These are phyloP conservation scores for Cercophora newfieldiana DNA, from an alignment of 495 filamentous ascomycete genomes.

Conservation along the genomic window DNA sequence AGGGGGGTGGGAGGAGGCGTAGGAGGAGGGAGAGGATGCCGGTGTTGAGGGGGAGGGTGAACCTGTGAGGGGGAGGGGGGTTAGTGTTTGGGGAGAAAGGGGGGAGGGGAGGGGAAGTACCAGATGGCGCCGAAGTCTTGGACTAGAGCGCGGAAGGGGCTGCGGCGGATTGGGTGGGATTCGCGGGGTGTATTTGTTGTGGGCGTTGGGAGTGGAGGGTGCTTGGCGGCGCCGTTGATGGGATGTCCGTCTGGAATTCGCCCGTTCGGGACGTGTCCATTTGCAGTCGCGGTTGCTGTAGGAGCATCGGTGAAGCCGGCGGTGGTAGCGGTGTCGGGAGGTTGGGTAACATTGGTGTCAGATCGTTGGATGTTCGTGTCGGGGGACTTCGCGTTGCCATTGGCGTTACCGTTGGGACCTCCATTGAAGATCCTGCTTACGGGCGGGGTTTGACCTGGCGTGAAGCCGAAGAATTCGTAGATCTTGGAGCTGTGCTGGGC, in stretches of 20 bases:
- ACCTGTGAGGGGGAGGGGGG: not conserved
- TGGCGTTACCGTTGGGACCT: not conserved
- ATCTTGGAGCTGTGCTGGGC: conserved; percentile 28
- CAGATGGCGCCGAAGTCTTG: conserved; percentile 13
- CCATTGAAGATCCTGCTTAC: conserved; percentile 7
- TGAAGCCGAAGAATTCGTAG: conserved; percentile 30
- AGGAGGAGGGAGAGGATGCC: conserved; percentile 17
- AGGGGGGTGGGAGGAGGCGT: conserved; percentile 2
- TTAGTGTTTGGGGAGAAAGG: not conserved
- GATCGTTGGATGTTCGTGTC: not conserved
- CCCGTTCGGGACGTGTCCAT: not conserved
- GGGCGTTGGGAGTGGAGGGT: not conserved
- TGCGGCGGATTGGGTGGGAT: not conserved
- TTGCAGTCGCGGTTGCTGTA: too few relatives aligned
- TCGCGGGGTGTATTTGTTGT: not conserved
- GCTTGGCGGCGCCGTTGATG: not conserved
- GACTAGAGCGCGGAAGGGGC: not conserved
- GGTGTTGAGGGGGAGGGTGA: conserved; percentile 18
- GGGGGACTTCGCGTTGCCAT: not conserved
- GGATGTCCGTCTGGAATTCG: not conserved
- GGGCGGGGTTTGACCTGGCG: conserved; percentile 11
- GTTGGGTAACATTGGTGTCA: not conserved
- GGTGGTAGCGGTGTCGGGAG: not conserved
- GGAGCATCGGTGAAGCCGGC: not conserved
- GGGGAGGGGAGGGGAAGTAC: not conserved